These are phyloP conservation scores for Lentinula detonsa DNA, from an alignment of 768 basidiomycete genomes.

Conservation along the genomic window DNA sequence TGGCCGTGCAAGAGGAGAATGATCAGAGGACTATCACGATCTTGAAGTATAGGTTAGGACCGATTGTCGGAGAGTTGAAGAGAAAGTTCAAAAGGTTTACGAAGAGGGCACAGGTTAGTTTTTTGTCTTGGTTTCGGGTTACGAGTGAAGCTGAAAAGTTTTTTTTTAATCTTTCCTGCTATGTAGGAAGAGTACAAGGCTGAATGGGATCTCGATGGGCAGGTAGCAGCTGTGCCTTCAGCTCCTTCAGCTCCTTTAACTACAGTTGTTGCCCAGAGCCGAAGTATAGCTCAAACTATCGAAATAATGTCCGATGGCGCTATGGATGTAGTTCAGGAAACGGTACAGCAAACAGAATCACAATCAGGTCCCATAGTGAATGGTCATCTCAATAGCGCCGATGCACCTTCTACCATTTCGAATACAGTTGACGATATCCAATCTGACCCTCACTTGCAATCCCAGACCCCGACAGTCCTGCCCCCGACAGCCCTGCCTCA, in stretches of 20 bases:
- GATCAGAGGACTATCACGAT: conserved; percentile 75
- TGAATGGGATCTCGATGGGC: conserved; percentile 51
- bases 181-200: conserved; percentile 38
- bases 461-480: conserved; percentile 32
- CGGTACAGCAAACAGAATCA: conserved; percentile 24
- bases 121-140: background rate
- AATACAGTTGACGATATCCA: background rate
- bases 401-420: background rate
- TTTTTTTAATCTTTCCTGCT: background rate
- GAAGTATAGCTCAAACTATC: background rate
- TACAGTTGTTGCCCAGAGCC: background rate
- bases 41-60: conserved; percentile 87
- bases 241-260: background rate
- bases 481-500: too few relatives aligned
- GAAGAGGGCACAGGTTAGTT: conserved; percentile 67
- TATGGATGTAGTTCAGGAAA: conserved; percentile 6
- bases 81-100: conserved; percentile 90
- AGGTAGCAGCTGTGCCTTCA: background rate
- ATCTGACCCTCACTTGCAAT: conserved; percentile 27
- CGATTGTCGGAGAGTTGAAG: conserved; percentile 83
- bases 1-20: conserved; percentile 76
- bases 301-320: background rate
- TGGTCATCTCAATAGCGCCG: conserved; percentile 34
- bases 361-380: conserved; percentile 22
- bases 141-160: background rate